A percentile compares a stretch with the other conserved stretches of the same genome.
Conservation (phyloP, 495 filamentous ascomycete genomes). For the Cudoniella acicularis region DNA sequence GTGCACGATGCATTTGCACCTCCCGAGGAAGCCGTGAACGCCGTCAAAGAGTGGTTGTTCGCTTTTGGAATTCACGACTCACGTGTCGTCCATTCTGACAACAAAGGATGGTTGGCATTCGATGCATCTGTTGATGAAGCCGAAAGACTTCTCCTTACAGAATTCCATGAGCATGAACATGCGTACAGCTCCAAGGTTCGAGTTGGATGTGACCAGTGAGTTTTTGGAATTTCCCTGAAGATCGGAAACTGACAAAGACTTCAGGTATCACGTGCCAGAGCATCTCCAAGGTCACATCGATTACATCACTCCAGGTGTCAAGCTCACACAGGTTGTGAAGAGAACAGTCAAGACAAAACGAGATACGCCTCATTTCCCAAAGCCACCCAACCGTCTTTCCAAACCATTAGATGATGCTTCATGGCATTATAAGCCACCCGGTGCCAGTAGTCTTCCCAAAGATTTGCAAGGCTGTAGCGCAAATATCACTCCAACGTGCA, state of each 20-base stretch:
- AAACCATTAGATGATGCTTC: not conserved
- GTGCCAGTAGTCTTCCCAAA: not conserved
- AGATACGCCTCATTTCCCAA: conserved; percentile 23
- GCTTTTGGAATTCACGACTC: conserved; percentile 11
- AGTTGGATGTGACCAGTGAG: conserved; percentile 18
- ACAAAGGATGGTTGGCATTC: conserved; percentile 19
- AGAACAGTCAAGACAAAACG: conserved; percentile 17
- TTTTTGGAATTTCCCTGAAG: not conserved
- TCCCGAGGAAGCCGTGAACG: conserved; percentile 15
- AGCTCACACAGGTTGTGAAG: conserved; percentile 12
- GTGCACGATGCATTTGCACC: conserved; percentile 23
- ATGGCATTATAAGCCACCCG: conserved; percentile 3
- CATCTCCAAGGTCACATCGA: conserved; percentile 17
- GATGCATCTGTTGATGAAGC: conserved; percentile 20
- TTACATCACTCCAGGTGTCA: conserved; percentile 18
- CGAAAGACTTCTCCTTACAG: conserved; percentile 20
- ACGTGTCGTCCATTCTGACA: conserved; percentile 15
- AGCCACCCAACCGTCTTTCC: conserved; percentile 38
- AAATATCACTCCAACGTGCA: conserved; percentile 18
- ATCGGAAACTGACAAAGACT: not conserved
- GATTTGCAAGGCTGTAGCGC: conserved; percentile 17
- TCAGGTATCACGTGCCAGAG: conserved; percentile 12
- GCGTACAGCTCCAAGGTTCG: not conserved
- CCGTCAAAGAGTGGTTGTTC: conserved; percentile 19
- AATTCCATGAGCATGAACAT: conserved; percentile 18